These are phyloP conservation scores for Myochromella boudieri DNA, from an alignment of 768 basidiomycete genomes.

Conservation along the genomic window DNA sequence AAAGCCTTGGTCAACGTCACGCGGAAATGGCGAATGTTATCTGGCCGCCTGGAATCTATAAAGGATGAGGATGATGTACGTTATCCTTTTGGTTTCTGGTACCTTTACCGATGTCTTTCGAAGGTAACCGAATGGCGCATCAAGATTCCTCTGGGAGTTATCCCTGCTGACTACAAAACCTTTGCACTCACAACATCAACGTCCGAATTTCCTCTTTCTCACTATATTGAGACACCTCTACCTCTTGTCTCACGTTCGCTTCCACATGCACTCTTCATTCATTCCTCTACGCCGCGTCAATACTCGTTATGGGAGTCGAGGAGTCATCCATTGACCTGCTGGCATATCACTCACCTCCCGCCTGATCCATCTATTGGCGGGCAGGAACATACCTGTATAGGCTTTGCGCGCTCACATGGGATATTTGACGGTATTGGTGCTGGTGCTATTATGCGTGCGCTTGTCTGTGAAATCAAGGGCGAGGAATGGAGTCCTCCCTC, in stretches of 20 bases:
- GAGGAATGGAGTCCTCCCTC: constrained; percentile 36
- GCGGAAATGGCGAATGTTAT: constrained; percentile 31
- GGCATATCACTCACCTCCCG: constrained; percentile 44
- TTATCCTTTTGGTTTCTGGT: constrained; percentile 2
- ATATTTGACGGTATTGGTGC: constrained; percentile 43
- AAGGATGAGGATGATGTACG: constrained; percentile 19
- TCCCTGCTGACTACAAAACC: constrained; percentile 32
- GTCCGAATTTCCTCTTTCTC: constrained; percentile 32
- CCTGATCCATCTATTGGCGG: constrained; percentile 24
- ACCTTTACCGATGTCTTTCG: too few relatives aligned
- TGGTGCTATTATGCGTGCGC: constrained; percentile 32
- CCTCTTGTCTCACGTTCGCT: constrained; percentile 32
- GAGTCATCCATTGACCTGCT: constrained; percentile 38
- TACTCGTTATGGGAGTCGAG: constrained; percentile 34
- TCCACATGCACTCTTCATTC: constrained; percentile 35
- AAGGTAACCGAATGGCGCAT: constrained; percentile 35
- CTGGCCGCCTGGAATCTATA: constrained; percentile 27
- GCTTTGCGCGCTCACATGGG: constrained; percentile 41
- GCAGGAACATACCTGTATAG: constrained; percentile 35
- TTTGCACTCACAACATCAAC: constrained; percentile 35
- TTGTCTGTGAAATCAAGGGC: constrained; percentile 38
- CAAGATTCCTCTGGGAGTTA: constrained; percentile 33
- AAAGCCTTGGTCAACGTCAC: constrained; percentile 30
- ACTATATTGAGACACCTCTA: constrained; percentile 33
- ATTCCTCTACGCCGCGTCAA: constrained; percentile 36